phyloP scores from a whole-genome alignment of 2,329 filamentous ascomycete genomes.

The Paramyrothecium sp. region DNA sequence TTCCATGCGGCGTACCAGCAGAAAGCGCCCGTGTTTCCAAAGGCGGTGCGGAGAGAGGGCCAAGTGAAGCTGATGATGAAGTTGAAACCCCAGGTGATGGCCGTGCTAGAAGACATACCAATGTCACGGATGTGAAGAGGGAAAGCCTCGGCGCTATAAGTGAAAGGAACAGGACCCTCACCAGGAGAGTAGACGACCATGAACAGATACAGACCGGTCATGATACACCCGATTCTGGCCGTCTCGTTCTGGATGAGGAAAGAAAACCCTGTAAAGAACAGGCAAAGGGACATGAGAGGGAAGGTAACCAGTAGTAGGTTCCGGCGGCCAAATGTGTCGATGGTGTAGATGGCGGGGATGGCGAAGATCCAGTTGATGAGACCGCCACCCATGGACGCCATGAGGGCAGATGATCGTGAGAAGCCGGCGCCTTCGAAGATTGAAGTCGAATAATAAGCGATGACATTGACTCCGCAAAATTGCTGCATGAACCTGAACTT shows the following conservation, averaged over 20 bases:
- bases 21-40: constrained; percentile 33
- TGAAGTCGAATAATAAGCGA: constrained; percentile 54
- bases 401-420: constrained; percentile 38
- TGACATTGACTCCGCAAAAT: constrained; percentile 48
- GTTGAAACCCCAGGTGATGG: constrained; percentile 39
- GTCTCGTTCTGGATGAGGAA: constrained; percentile 36
- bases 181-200: constrained; percentile 45
- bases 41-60: constrained; percentile 17
- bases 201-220: constrained; percentile 37
- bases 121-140: constrained; percentile 55
- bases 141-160: constrained; percentile 59
- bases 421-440: constrained; percentile 40
- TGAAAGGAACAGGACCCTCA: constrained; percentile 58
- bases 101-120: constrained; percentile 49
- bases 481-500: constrained; percentile 30
- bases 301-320: constrained; percentile 56
- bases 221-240: constrained; percentile 29
- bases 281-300: constrained; percentile 54
- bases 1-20: constrained; percentile 38
- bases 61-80: constrained; percentile 35
- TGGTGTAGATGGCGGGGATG: constrained; percentile 56
- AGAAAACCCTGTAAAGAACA: constrained; percentile 51
- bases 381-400: constrained; percentile 56
- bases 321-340: constrained; percentile 58
- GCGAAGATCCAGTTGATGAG: constrained; percentile 58